Evolutionary conservation across 1,284 basidiomycete species (phyloP), one percentile per base, ranked within the genome.

Genomic region (Malassezia brasiliensis): DNA sequence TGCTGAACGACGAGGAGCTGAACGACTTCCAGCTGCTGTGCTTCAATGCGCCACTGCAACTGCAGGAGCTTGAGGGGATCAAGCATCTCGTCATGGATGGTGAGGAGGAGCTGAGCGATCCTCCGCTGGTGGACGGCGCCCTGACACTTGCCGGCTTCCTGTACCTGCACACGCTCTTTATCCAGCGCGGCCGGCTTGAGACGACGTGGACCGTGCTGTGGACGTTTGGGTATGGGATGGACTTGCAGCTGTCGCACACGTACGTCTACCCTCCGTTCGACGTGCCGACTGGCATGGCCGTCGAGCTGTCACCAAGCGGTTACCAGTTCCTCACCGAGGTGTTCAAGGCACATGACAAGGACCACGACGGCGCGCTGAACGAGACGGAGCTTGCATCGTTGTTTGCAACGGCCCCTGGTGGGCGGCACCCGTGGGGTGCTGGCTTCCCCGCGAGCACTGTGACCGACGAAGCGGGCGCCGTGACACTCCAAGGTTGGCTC

Each of bases 1-100:
- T 96, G 47, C 79, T 98, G 44, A 90, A 91, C 67, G 84, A 88
- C 20, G 80, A 83, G 28, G 94, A 98, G 76, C 79, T 98, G 45
- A 96, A 98, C 75, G 89, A 94, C 69, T 98, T 98, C 70, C 93
- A 96, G 79, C 80, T 88, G 68, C 91, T 90, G 81, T 96, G 91
- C 72, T 96, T 96, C 75, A 88, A 90, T 65, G 83, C 88, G 0
- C 91, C 93, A 22, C 77, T 98, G 17, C 91, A 96, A 78, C 78
- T 82, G 7, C 86, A 90, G 77, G 93, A 96, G 74, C 81, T 96
- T 5, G 90, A 93, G 74, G 76, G 75, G 0, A 76, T 77, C 59
- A 74, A 75, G 54, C 73, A 72, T 6, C 63, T 73, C 12, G 70
- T 74, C 47, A 34, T 63, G 3, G 56, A 65, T 7, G 64, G 65